Evolutionary conservation across 768 basidiomycete species (phyloP).

Genomic region (Podaxis mareebaensis): DNA sequence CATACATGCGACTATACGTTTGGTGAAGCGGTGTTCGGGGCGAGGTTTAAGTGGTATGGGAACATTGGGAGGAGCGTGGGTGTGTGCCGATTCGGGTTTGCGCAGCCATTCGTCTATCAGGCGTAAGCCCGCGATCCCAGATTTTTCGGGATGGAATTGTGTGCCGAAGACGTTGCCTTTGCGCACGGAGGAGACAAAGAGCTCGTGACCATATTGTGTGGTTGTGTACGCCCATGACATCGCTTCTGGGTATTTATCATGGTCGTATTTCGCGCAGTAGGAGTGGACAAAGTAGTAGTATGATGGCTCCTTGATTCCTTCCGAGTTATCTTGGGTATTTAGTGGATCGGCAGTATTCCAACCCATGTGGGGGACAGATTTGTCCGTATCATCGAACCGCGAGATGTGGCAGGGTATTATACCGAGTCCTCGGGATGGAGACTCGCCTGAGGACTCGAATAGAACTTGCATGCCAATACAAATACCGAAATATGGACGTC

Average conservation of each 20-base stretch:
- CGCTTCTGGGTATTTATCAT: slow-evolving; percentile 50
- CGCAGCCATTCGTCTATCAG: slow-evolving; percentile 82
- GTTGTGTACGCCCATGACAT: slow-evolving; percentile 81
- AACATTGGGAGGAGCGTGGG: slow-evolving; percentile 29
- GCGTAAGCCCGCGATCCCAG: slow-evolving; percentile 81
- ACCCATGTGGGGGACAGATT: slow-evolving; percentile 96
- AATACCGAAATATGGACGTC: slow-evolving; percentile 95
- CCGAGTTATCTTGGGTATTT: slow-evolving; percentile 42
- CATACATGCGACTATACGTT: slow-evolving; percentile 95
- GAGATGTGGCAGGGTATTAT: slow-evolving; percentile 83
- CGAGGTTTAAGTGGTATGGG: slow-evolving; percentile 41
- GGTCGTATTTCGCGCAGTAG: slow-evolving; percentile 78
- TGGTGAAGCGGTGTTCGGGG: slow-evolving; percentile 72
- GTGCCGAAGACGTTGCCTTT: slow-evolving; percentile 86
- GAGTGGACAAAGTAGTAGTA: slow-evolving; percentile 99
- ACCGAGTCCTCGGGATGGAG: slow-evolving; percentile 72
- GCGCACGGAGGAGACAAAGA: slow-evolving; percentile 84
- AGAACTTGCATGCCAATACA: slow-evolving; percentile 99
- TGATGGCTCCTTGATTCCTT: slow-evolving; percentile 50
- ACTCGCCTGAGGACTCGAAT: slow-evolving; percentile 84
- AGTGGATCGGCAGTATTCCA: slow-evolving; percentile 83
- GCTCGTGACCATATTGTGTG: slow-evolving; percentile 92
- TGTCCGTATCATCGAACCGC: slow-evolving; percentile 67
- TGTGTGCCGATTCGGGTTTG: slow-evolving; percentile 44
- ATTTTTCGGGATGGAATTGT: slow-evolving; percentile 99